Percentiles rank a stretch among this genome's conserved stretches.
phyloP scores from a whole-genome alignment of 2,329 filamentous ascomycete species.

The Colletotrichum cereale region DNA sequence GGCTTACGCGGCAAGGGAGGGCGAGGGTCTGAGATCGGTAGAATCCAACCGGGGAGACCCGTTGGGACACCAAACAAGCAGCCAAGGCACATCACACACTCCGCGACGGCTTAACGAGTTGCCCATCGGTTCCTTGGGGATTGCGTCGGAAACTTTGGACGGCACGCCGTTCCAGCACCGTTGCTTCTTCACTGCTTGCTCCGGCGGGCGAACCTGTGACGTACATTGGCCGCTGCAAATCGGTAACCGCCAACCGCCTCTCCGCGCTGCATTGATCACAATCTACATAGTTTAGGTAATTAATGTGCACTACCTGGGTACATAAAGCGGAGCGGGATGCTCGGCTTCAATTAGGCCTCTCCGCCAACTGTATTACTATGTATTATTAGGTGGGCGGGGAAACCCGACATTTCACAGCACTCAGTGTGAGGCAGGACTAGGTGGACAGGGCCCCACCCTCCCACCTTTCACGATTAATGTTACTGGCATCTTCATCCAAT shows the following conservation, averaged over 20 bases:
- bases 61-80: not conserved
- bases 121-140: slow-evolving; percentile 18
- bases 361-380: not conserved
- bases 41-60: not conserved
- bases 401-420: not conserved
- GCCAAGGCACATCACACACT: slow-evolving; percentile 1
- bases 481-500: slow-evolving; percentile 17
- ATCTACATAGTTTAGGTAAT: not conserved
- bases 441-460: not conserved
- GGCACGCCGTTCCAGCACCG: slow-evolving; percentile 2
- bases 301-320: not conserved
- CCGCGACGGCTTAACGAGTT: too few relatives aligned
- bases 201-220: slow-evolving; percentile 6
- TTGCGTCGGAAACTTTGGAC: slow-evolving; percentile 24
- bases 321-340: not conserved
- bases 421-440: not conserved
- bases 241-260: slow-evolving; percentile 12
- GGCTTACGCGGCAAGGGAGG: not conserved
- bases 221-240: slow-evolving; percentile 26
- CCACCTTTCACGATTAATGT: not conserved
- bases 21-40: not conserved
- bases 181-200: slow-evolving; percentile 2
- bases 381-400: not conserved
- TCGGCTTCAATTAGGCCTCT: not conserved
- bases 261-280: not conserved